Percentiles rank a stretch among this genome's conserved stretches.
These are phyloP conservation scores for Rubia yunnanensis DNA, from an alignment of 257 asterid genomes.

Conservation along the genomic window DNA sequence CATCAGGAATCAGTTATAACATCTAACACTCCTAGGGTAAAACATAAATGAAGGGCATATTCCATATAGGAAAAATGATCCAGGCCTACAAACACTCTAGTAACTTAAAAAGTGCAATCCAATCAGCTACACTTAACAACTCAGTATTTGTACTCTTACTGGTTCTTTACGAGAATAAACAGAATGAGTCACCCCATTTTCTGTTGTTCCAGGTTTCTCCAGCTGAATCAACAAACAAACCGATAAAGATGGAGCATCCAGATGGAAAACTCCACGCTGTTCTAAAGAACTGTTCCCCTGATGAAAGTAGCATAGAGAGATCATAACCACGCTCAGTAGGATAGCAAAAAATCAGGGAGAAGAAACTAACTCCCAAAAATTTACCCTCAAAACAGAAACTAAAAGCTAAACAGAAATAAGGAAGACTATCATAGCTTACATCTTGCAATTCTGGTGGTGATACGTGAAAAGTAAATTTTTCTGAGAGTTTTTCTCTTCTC, in stretches of 20 bases:
- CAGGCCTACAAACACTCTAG: not conserved
- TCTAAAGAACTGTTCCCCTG: constrained; percentile 62
- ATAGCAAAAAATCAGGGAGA: not conserved
- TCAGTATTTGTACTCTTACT: constrained; percentile 39
- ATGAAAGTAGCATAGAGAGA: constrained; percentile 17
- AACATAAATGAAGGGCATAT: not conserved
- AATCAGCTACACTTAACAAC: constrained; percentile 1
- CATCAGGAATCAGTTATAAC: constrained; percentile 2
- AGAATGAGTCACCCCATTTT: constrained; percentile 95
- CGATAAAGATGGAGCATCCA: constrained; percentile 96
- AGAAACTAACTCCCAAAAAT: constrained; percentile 7
- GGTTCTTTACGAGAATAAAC: constrained; percentile 99
- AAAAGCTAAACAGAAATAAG: constrained; percentile 8
- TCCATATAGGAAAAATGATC: not conserved
- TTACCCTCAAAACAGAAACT: not conserved
- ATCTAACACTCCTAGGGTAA: not conserved
- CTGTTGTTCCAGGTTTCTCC: constrained; percentile 97
- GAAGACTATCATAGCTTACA: constrained; percentile 39
- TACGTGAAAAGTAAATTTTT: constrained; percentile 73
- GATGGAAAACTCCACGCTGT: constrained; percentile 70
- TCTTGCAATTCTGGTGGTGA: constrained; percentile 68
- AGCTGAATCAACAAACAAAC: constrained; percentile 91
- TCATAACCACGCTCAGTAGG: not conserved
- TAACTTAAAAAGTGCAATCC: not conserved
- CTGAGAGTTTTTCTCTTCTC: constrained; percentile 99